Evolutionary conservation across 371 early-diverging fungal genomes (phyloP).

Genomic region (Rhizopus arrhizus): DNA sequence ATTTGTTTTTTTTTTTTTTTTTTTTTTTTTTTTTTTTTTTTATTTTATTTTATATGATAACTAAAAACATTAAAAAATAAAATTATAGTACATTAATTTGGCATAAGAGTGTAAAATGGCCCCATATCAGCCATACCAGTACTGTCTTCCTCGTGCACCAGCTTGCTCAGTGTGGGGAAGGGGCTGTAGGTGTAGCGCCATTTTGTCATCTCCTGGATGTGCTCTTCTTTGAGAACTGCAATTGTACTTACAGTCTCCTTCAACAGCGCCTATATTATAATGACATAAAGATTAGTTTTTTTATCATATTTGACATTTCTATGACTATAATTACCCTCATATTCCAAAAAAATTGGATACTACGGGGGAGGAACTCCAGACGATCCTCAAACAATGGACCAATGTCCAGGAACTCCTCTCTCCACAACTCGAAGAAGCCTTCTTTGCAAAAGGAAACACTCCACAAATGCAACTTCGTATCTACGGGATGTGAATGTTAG

Average conservation of each 20-base stretch:
- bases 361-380: slow-evolving; percentile 4
- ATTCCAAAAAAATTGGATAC: slow-evolving; percentile 10
- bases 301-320: slow-evolving; percentile 8
- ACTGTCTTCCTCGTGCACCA: slow-evolving; percentile 11
- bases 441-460: neutral
- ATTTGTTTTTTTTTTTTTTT: slow-evolving; percentile 1
- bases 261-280: slow-evolving; percentile 8
- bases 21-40: neutral
- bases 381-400: slow-evolving; percentile 1
- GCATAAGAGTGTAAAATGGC: slow-evolving; percentile 2
- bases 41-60: slow-evolving; percentile 7
- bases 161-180: slow-evolving; percentile 11
- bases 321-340: slow-evolving; percentile 7
- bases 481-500: neutral
- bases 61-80: neutral
- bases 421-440: neutral
- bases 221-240: slow-evolving; percentile 11
- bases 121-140: slow-evolving; percentile 7
- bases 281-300: slow-evolving; percentile 8
- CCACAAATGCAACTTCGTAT: slow-evolving; percentile 1
- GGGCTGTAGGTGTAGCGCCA: slow-evolving; percentile 10
- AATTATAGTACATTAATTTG: slow-evolving; percentile 1
- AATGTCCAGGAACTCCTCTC: neutral
- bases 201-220: slow-evolving; percentile 7
- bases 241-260: slow-evolving; percentile 7